Percentiles rank a stretch among this genome's conserved stretches.
Evolutionary conservation across 2,329 filamentous ascomycete species (phyloP).

Genomic region (Capronia americana): DNA sequence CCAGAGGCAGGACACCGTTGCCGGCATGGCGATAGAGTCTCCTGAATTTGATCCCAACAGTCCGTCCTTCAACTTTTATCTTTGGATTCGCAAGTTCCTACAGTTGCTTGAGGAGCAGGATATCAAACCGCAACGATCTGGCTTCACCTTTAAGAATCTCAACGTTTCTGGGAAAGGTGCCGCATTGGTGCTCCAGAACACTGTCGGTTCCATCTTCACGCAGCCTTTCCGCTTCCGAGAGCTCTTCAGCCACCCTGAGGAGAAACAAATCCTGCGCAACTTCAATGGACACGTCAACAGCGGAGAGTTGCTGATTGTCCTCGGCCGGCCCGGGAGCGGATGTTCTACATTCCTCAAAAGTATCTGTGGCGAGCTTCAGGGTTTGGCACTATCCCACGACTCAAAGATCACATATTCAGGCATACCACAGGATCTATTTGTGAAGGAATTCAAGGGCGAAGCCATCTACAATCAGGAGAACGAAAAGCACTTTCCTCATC

Average conservation of each 20-base stretch:
- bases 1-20: conserved; percentile 32
- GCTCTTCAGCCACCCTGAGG: conserved; percentile 58
- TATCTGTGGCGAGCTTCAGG: conserved; percentile 81
- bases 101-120: conserved; percentile 32
- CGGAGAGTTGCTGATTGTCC: conserved; percentile 68
- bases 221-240: conserved; percentile 65
- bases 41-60: conserved; percentile 34
- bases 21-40: conserved; percentile 31
- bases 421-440: conserved; percentile 64
- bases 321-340: conserved; percentile 71
- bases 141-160: conserved; percentile 69
- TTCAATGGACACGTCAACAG: conserved; percentile 60
- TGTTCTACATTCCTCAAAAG: conserved; percentile 85
- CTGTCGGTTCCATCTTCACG: conserved; percentile 65
- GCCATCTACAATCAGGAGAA: conserved; percentile 64
- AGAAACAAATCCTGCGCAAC: conserved; percentile 62
- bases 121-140: conserved; percentile 42
- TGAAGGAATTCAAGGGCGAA: conserved; percentile 50
- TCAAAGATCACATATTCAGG: conserved; percentile 81
- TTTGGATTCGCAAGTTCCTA: conserved; percentile 34
- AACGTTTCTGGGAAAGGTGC: conserved; percentile 70
- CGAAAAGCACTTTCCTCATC: conserved; percentile 59
- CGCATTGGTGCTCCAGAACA: conserved; percentile 72
- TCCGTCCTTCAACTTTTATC: conserved; percentile 34
- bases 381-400: conserved; percentile 72